Conservation (phyloP, 257 asterid genomes). For the Nicotiana otophora region DNA sequence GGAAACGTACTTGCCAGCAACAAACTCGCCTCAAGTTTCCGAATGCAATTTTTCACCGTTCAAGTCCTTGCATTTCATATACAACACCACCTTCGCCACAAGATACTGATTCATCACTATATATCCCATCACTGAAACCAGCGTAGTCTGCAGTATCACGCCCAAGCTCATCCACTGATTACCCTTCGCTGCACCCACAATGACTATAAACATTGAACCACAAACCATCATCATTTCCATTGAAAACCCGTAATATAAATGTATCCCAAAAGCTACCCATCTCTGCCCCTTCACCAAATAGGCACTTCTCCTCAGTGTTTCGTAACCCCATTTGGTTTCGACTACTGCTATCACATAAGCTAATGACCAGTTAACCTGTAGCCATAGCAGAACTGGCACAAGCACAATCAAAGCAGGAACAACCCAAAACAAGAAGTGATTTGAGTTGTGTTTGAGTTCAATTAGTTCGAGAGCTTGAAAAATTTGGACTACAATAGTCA, state of each 20-base stretch:
- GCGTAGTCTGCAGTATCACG: neutral
- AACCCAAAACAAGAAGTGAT: neutral
- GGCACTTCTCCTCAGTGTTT: slow-evolving; percentile 6
- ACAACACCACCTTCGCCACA: neutral
- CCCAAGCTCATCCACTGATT: slow-evolving; percentile 6
- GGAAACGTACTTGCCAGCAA: neutral
- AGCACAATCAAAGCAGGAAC: neutral
- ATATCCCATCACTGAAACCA: neutral
- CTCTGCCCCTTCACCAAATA: slow-evolving; percentile 12
- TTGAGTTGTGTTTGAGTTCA: neutral
- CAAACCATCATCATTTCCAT: slow-evolving; percentile 41
- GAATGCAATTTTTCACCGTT: neutral
- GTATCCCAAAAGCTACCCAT: neutral
- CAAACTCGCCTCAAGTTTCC: neutral
- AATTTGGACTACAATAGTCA: neutral
- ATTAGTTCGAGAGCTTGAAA: neutral
- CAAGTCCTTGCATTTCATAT: neutral
- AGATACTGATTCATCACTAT: neutral
- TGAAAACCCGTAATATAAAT: slow-evolving; percentile 26
- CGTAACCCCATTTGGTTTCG: slow-evolving; percentile 8
- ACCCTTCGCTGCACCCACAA: slow-evolving; percentile 32
- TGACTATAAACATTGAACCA: slow-evolving; percentile 24
- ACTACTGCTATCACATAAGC: slow-evolving; percentile 10
- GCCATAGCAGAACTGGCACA: neutral
- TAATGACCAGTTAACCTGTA: slow-evolving; percentile 12